Conservation (phyloP, 495 filamentous ascomycete genomes). For the Aspergillus mulundensis region DNA sequence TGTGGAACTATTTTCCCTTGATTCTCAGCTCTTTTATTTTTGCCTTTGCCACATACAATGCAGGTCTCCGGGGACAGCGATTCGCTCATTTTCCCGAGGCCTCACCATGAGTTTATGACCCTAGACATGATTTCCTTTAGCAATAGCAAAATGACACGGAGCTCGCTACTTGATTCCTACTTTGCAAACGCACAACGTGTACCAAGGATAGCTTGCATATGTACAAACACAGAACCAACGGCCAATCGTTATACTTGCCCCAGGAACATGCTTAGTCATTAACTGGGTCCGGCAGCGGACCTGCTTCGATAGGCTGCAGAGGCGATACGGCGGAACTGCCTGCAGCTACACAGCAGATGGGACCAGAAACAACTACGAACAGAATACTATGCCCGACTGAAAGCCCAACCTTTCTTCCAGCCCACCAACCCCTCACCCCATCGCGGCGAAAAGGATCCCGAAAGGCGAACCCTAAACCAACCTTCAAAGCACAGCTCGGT, state of each 20-base stretch:
- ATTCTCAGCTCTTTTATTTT: constrained; percentile 2
- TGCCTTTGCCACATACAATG: constrained; percentile 9
- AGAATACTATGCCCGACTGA: neutral
- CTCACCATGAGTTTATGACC: constrained; percentile 15
- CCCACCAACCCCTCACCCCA: neutral
- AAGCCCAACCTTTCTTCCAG: constrained; percentile 9
- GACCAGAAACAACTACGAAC: neutral
- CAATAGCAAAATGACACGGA: neutral
- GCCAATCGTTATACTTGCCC: constrained; percentile 1
- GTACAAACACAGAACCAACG: neutral
- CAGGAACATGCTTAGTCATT: constrained; percentile 16
- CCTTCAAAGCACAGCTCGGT: neutral
- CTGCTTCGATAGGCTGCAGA: constrained; percentile 5
- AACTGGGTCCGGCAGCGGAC: neutral
- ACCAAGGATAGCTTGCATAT: neutral
- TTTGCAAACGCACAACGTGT: neutral
- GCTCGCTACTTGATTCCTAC: neutral
- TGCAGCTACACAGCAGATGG: neutral
- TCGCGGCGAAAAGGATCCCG: neutral
- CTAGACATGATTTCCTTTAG: constrained; percentile 3
- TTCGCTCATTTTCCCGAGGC: constrained; percentile 1
- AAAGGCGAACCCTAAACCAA: neutral
- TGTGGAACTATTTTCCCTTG: neutral
- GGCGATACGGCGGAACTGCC: neutral
- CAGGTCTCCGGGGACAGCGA: constrained; percentile 1